These are phyloP conservation scores for Fusarium sp. DNA, from an alignment of 2,329 filamentous ascomycete species.

Conservation along the genomic window DNA sequence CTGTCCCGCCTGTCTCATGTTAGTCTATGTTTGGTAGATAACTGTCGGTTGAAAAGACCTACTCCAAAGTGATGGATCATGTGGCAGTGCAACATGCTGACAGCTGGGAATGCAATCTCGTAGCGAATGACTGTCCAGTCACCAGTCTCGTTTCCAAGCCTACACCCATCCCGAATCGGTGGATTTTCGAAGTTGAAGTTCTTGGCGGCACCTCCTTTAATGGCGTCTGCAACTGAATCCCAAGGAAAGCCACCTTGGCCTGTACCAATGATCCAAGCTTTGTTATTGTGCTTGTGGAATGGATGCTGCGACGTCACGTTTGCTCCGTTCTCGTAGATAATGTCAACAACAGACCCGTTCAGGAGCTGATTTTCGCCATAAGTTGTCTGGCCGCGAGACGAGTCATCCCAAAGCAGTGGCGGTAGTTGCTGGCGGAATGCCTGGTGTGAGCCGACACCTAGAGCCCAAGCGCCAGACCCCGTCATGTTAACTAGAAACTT, in stretches of 20 bases:
- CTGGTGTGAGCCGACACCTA: not conserved
- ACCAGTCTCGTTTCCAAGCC: not conserved
- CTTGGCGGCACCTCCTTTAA: not conserved
- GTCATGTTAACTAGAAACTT: not conserved
- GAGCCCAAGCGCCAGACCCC: not conserved
- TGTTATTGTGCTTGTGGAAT: slow-evolving; percentile 1
- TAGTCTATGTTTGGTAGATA: not conserved
- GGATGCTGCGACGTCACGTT: not conserved
- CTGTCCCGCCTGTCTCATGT: not conserved
- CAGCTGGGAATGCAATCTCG: not conserved
- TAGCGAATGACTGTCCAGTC: not conserved
- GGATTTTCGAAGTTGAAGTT: not conserved
- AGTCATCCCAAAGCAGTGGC: not conserved
- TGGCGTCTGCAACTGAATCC: not conserved
- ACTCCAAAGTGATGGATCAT: not conserved
- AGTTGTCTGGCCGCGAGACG: not conserved
- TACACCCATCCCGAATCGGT: not conserved
- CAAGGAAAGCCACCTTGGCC: not conserved
- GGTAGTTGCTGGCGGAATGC: not conserved
- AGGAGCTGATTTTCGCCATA: not conserved
- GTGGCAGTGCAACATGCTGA: slow-evolving; percentile 2
- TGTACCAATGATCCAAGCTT: not conserved
- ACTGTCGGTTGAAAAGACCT: not conserved
- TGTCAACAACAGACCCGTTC: slow-evolving; percentile 1
- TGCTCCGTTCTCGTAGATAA: not conserved